A percentile compares a stretch with the other conserved stretches of the same genome.
Evolutionary conservation across 129 eudicot genomes (phyloP).

Genomic region (Tanacetum coccineum): DNA sequence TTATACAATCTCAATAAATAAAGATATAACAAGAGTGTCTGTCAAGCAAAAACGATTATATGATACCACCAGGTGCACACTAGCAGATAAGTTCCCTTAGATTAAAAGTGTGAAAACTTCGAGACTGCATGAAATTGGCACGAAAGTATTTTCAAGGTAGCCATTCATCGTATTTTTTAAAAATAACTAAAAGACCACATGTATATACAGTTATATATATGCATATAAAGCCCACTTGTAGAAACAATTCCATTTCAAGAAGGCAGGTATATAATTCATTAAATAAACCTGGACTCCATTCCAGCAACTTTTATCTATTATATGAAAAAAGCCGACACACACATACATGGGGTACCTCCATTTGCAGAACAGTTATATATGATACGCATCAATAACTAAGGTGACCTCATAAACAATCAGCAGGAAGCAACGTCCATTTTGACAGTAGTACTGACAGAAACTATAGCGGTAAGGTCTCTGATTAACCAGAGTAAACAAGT

Average conservation of each 20-base stretch:
- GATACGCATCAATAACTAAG: not conserved
- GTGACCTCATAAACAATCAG: too few relatives aligned
- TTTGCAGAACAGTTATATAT: not conserved
- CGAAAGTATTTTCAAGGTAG: not conserved
- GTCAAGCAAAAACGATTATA: not conserved
- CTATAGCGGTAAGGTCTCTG: too few relatives aligned
- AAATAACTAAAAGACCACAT: not conserved
- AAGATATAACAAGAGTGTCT: not conserved
- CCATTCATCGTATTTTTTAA: not conserved
- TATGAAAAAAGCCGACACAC: not conserved
- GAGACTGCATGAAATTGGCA: too few relatives aligned
- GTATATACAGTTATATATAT: not conserved
- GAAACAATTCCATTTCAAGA: too few relatives aligned
- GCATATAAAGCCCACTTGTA: too few relatives aligned
- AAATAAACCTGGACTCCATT: too few relatives aligned
- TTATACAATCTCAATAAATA: not conserved
- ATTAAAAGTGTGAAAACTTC: too few relatives aligned
- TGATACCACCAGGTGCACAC: not conserved
- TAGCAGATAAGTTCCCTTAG: not conserved
- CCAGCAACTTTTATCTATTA: too few relatives aligned
- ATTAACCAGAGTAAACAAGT: too few relatives aligned
- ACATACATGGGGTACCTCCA: not conserved
- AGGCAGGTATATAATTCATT: too few relatives aligned
- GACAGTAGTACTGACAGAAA: too few relatives aligned
- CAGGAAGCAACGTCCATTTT: too few relatives aligned